phyloP scores from a whole-genome alignment of 345 rosid species.

The Linum usitatissimum region DNA sequence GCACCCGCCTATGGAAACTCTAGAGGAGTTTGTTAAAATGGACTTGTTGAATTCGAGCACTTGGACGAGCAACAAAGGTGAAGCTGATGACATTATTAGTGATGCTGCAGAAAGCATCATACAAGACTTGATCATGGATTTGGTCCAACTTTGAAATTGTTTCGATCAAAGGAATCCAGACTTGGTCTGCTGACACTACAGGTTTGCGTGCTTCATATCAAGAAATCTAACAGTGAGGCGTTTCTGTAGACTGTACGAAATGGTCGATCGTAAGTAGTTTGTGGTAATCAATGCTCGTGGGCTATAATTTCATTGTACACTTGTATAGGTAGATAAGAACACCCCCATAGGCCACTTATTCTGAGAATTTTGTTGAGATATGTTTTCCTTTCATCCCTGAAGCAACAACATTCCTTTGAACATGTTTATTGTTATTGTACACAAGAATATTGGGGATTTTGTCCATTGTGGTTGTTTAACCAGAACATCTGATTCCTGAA shows the following conservation, averaged over 20 bases:
- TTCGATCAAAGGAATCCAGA: no score
- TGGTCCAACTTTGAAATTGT: slow-evolving; percentile 2
- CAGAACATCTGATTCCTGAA: no score
- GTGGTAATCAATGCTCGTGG: neutral
- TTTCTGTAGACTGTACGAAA: no score
- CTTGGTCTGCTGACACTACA: neutral
- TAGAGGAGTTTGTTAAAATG: slow-evolving; percentile 34
- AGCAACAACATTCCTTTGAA: neutral
- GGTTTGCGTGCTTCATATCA: neutral
- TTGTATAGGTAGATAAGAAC: neutral
- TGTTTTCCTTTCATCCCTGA: neutral
- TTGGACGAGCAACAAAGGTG: slow-evolving; percentile 40
- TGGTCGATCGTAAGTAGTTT: no score
- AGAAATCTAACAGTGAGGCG: neutral
- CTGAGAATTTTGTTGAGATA: neutral
- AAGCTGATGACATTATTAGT: slow-evolving; percentile 34
- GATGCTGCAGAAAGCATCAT: slow-evolving; percentile 39
- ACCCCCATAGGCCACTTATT: neutral
- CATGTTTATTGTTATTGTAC: neutral
- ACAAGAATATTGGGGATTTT: neutral
- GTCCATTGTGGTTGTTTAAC: neutral
- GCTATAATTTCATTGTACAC: neutral
- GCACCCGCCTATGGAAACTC: slow-evolving; percentile 14
- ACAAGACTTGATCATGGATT: slow-evolving; percentile 39
- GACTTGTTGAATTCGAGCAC: slow-evolving; percentile 39